phyloP scores from a whole-genome alignment of 1,284 basidiomycete species.

The Ceraceosorus guamensis region DNA sequence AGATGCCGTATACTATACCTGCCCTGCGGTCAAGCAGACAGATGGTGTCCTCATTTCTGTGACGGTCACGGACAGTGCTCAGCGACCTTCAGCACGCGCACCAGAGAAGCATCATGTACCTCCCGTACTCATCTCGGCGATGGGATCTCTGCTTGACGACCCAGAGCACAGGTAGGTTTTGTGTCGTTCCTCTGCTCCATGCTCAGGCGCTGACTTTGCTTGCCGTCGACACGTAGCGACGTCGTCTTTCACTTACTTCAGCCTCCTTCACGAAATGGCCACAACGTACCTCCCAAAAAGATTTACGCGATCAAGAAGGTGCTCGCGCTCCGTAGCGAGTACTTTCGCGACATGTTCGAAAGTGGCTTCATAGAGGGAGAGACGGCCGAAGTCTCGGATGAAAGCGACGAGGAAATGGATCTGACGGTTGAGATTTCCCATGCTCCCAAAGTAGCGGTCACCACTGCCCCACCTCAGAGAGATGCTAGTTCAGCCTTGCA shows the following conservation, averaged over 20 bases:
- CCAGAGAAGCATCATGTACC: slow-evolving; percentile 59
- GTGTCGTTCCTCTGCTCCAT: not conserved
- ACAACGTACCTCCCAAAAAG: slow-evolving; percentile 22
- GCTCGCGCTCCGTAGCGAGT: slow-evolving; percentile 47
- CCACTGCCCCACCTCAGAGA: too few relatives aligned
- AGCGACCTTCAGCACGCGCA: slow-evolving; percentile 32
- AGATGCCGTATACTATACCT: slow-evolving; percentile 64
- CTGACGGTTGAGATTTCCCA: too few relatives aligned
- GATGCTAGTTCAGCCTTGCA: too few relatives aligned
- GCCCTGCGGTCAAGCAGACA: slow-evolving; percentile 54
- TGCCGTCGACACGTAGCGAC: slow-evolving; percentile 13
- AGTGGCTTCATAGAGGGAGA: slow-evolving; percentile 43
- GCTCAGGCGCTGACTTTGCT: not conserved
- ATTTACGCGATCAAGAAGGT: slow-evolving; percentile 50
- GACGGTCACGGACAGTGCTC: slow-evolving; percentile 60
- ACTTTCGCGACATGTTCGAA: slow-evolving; percentile 46
- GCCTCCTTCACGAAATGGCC: slow-evolving; percentile 13
- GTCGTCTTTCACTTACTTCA: slow-evolving; percentile 31
- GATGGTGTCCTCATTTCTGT: slow-evolving; percentile 70
- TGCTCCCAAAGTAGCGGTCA: too few relatives aligned
- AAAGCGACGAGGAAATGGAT: slow-evolving; percentile 12
- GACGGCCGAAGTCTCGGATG: slow-evolving; percentile 26
- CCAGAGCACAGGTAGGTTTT: slow-evolving; percentile 59
- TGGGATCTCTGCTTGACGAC: slow-evolving; percentile 70
- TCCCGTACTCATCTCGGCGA: slow-evolving; percentile 59